Evolutionary conservation across 1,284 basidiomycete species (phyloP).

Genomic region (Fomitopsis pinicola): DNA sequence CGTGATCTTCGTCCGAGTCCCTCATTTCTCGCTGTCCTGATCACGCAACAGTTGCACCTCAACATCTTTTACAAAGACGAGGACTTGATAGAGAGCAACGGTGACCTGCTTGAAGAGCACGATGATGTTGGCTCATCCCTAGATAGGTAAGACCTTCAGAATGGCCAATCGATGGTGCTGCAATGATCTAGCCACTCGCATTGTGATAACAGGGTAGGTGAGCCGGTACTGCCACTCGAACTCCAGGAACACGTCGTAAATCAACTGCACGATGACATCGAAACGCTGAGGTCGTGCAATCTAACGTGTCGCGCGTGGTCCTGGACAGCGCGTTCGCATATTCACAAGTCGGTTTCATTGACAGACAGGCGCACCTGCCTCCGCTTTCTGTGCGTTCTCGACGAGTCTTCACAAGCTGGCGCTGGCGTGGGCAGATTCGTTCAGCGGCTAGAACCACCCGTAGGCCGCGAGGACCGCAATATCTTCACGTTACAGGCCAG

Average conservation of each 20-base stretch:
- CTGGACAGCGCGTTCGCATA: not conserved
- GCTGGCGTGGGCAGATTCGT: not conserved
- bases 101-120: no score
- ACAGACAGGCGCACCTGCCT: not conserved
- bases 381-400: not conserved
- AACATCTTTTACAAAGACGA: no score
- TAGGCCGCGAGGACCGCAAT: no score
- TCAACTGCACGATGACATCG: not conserved
- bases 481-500: no score
- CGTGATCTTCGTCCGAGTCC: no score
- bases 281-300: not conserved
- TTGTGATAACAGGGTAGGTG: not conserved
- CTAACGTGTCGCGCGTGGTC: not conserved
- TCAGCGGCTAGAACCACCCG: not conserved
- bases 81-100: no score
- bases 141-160: no score
- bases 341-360: not conserved
- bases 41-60: no score
- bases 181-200: not conserved
- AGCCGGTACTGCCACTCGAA: not conserved
- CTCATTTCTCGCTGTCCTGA: no score
- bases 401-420: not conserved
- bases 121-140: no score
- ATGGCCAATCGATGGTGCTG: no score
- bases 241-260: not conserved